Evolutionary conservation across 805 yeast species (phyloP), one percentile per base, ranked within the genome.

Genomic region (Candida nanaspora): DNA sequence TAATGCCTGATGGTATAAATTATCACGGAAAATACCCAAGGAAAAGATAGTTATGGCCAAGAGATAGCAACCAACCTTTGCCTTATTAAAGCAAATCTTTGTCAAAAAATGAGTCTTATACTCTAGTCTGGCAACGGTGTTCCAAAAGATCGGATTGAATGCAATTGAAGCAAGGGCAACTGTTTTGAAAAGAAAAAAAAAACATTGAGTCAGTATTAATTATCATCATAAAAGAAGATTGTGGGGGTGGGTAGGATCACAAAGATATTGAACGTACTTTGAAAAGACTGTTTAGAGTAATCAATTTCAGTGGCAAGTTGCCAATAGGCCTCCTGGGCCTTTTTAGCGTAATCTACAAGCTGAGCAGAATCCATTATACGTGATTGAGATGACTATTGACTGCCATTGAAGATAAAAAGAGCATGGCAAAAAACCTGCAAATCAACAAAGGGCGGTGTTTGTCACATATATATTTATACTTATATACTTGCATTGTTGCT

Each of bases 61-160:
- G 5, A 78, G 49, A 59, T 93, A 93, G 62, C 98, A 94, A 3
- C 97, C 98, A 15, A 65, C 61, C 41, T 71, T 76, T 30, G 80
- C 69, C 40, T 72, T 72, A 20, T 86, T 81, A 25, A 85, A 82
- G 1, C 83, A 72, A 18, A 85, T 46, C 52, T 82, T 86, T 18
- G 98, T 86, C 41, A 91, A 63, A 40, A 83, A 53, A 49, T 84
- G 83, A 14, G 86, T 78, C 44, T 77, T 76, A 70, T 86, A 86
- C 59, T 93, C 98, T 22, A 76, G 53, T 51, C 98, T 74, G 6
- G 98, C 98, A 19, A 77, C 94, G 43, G 83, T 72, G 61, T 93
- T 93, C 98, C 98, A 93, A 59, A 89, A 91, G 26, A 85, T 75
- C 15, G 98, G 98, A 60, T 93, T 93, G 75, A 93, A 89, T 14